Percentiles rank a stretch among this genome's conserved stretches.
phyloP scores from a whole-genome alignment of 1,139 yeast genomes.

The Candida frijolesensis region DNA sequence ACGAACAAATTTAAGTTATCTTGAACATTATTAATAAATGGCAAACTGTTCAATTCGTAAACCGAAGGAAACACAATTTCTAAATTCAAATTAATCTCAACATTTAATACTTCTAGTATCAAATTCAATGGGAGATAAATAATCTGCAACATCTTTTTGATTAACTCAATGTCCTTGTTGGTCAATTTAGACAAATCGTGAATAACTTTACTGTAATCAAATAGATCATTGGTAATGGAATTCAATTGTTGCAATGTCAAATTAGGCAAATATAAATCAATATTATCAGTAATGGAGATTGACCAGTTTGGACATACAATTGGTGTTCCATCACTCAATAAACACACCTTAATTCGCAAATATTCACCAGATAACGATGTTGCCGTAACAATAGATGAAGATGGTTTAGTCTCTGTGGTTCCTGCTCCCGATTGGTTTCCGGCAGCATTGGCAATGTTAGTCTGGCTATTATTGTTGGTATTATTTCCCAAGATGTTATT shows the following conservation, averaged over 20 bases:
- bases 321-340: constrained; percentile 83
- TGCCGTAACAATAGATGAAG: constrained; percentile 80
- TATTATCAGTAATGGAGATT: constrained; percentile 56
- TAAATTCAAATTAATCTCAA: constrained; percentile 68
- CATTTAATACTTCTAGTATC: constrained; percentile 57
- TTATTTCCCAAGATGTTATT: constrained; percentile 12
- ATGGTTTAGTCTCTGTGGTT: constrained; percentile 22
- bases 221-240: constrained; percentile 44
- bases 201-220: constrained; percentile 46
- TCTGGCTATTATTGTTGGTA: constrained; percentile 8
- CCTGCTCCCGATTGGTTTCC: constrained; percentile 18
- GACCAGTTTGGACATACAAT: constrained; percentile 77
- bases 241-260: constrained; percentile 44
- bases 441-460: constrained; percentile 1
- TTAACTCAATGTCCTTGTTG: constrained; percentile 34
- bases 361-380: constrained; percentile 87
- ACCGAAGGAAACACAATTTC: constrained; percentile 83
- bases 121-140: constrained; percentile 62
- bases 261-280: constrained; percentile 55
- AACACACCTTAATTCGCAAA: constrained; percentile 66
- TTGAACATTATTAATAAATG: constrained; percentile 52
- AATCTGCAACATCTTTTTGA: constrained; percentile 44
- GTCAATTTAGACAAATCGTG: constrained; percentile 44
- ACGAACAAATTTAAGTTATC: constrained; percentile 69
- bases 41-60: constrained; percentile 56